Base-by-base conservation (phyloP, 257 asterid species). In the Solanum pimpinellifolium region DNA sequence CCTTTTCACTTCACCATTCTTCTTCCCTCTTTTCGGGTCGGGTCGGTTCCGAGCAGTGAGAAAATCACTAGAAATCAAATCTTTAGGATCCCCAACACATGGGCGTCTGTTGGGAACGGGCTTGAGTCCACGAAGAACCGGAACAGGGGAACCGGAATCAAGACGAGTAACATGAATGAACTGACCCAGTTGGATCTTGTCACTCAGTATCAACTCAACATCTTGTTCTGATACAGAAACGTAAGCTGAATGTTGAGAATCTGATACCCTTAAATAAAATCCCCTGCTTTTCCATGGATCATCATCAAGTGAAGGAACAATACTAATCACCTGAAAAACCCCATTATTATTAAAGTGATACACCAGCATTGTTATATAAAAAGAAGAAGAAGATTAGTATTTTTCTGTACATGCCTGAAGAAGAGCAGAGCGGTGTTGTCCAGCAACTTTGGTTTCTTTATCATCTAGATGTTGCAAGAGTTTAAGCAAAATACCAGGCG, bases 211-310 rank as follows among this genome's bases (percentile, higher is more conserved):
- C 89, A 97, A 89, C 87, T 97, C 98, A 13, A 92, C 92, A 85
- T 97, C 98, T 86, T 94, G 92, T 11, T 93, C 97, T 5, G 93
- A 91, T 3, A 97, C 96, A 2, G 98, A 94, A 15, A 97, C 98
- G 49, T 97, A 97, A 2, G 99, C 99, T 1, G 99, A 95, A 89
- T 97, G 98, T 52, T 92, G n/a, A 49, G 99, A 97, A 93, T 97
- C 98, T 56, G 99, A 97, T 83, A 97, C 98, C 91, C 99, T 92
- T 49, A 97, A 85, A 84, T 92, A 95, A 88, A 92, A 97, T 41
- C 98, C 99, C 89, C 95, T 93, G 93, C 94, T 97, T 81, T 94
- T 95, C 98, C 98, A 97, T 84, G 98, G 98, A 92, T 95, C 98
- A 86, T 94, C 99, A 77, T 90, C 99, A 42, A 97, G 88, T 68